phyloP scores from a whole-genome alignment of 116 monocot genomes.

The Trichopus zeylanicus region DNA sequence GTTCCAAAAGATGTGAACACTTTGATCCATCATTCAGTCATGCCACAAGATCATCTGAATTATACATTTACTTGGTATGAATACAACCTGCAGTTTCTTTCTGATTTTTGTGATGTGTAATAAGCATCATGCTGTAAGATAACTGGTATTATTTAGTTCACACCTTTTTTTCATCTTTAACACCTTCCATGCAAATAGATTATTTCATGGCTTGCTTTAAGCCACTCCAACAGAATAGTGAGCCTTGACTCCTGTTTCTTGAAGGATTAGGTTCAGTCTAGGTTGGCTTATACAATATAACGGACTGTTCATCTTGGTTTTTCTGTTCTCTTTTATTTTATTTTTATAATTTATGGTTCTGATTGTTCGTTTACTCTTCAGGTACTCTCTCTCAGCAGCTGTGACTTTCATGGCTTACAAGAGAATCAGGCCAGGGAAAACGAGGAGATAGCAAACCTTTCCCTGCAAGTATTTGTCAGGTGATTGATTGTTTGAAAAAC shows the following conservation, averaged over 20 bases:
- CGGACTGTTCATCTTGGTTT: neutral
- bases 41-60: slow-evolving; percentile 93
- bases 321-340: neutral
- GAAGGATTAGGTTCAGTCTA: no score
- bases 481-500: no score
- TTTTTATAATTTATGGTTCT: neutral
- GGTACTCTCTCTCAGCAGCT: slow-evolving; percentile 90
- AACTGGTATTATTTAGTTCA: neutral
- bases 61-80: slow-evolving; percentile 77
- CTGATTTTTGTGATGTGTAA: neutral
- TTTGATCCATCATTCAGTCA: slow-evolving; percentile 79
- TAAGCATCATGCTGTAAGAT: neutral
- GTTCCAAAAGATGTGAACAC: slow-evolving; percentile 77
- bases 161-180: no score
- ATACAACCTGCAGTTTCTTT: neutral
- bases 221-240: no score
- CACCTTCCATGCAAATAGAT: no score
- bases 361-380: slow-evolving; percentile 14
- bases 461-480: no score
- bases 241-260: no score
- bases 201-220: no score
- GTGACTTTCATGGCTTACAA: slow-evolving; percentile 82
- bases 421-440: slow-evolving; percentile 58
- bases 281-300: neutral
- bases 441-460: slow-evolving; percentile 32